These are phyloP conservation scores for Exserohilum turcica DNA, from an alignment of 2,329 filamentous ascomycete genomes.

Conservation along the genomic window DNA sequence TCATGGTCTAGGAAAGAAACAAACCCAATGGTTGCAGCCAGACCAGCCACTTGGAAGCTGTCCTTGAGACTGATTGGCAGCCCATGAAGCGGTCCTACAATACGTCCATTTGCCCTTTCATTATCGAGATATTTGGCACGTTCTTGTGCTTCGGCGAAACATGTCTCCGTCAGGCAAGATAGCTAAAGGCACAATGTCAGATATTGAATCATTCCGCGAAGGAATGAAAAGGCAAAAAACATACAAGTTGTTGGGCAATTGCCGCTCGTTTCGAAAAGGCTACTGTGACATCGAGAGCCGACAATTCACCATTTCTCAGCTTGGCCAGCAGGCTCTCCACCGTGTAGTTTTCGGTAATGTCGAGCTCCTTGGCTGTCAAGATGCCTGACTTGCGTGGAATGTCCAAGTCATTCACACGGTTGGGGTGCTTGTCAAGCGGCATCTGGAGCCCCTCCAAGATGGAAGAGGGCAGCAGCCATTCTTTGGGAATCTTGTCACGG, in stretches of 20 bases:
- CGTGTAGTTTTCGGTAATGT: constrained; percentile 50
- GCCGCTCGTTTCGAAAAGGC: constrained; percentile 59
- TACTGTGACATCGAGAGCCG: constrained; percentile 54
- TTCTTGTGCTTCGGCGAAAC: constrained; percentile 57
- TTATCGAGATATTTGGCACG: constrained; percentile 57
- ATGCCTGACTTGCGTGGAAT: constrained; percentile 60
- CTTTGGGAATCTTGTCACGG: constrained; percentile 42
- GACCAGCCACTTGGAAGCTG: constrained; percentile 64
- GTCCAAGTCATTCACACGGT: constrained; percentile 41
- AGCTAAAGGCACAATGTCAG: constrained; percentile 46
- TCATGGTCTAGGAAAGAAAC: constrained; percentile 63
- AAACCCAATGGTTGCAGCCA: constrained; percentile 62
- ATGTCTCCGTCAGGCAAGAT: constrained; percentile 62
- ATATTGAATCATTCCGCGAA: neutral
- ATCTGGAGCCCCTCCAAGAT: constrained; percentile 3
- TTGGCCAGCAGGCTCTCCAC: constrained; percentile 46
- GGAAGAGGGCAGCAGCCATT: constrained; percentile 45
- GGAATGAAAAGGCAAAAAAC: constrained; percentile 4
- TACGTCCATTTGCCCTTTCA: constrained; percentile 51
- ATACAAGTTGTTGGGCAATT: constrained; percentile 58
- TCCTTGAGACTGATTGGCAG: constrained; percentile 69
- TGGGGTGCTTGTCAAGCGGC: constrained; percentile 4
- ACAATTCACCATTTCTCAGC: constrained; percentile 49
- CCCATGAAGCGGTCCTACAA: constrained; percentile 68
- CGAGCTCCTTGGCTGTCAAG: constrained; percentile 56